Percentiles rank a stretch among this genome's conserved stretches.
Conservation (phyloP, 2,329 filamentous ascomycete species). For the Fusarium tjaetaba region DNA sequence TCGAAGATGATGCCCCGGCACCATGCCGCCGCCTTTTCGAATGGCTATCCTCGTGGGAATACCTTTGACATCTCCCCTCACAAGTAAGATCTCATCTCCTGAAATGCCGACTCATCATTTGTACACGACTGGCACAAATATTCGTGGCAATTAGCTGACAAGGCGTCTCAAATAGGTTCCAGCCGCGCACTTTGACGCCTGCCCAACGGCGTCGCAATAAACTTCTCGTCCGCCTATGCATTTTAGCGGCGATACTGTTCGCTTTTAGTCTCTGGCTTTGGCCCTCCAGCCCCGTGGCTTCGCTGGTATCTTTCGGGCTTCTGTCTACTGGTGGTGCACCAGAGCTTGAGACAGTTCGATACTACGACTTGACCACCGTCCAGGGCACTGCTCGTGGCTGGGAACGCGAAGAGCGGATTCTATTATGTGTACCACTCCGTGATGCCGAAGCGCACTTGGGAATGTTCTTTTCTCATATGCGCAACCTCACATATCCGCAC, state of each 20-base stretch:
- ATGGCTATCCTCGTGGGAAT: conserved; percentile 81
- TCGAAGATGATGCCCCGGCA: conserved; percentile 87
- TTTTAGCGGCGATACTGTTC: conserved; percentile 66
- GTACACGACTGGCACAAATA: neutral
- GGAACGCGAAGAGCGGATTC: conserved; percentile 94
- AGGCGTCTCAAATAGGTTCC: conserved; percentile 62
- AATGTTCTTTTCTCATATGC: conserved; percentile 99
- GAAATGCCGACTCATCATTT: neutral
- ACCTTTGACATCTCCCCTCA: conserved; percentile 91
- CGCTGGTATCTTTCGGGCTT: conserved; percentile 74
- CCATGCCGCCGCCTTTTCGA: conserved; percentile 77
- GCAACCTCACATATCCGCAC: conserved; percentile 97
- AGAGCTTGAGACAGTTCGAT: conserved; percentile 92
- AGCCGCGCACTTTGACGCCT: conserved; percentile 79
- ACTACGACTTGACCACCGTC: conserved; percentile 93
- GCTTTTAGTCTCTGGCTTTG: conserved; percentile 81
- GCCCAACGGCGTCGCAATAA: conserved; percentile 78
- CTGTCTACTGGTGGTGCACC: conserved; percentile 74
- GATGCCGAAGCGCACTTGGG: conserved; percentile 91
- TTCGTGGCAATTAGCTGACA: conserved; percentile 18
- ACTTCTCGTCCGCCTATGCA: conserved; percentile 74
- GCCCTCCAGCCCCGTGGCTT: conserved; percentile 70
- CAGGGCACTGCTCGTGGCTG: conserved; percentile 92
- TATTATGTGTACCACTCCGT: conserved; percentile 92
- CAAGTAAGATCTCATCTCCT: conserved; percentile 66